phyloP scores from a whole-genome alignment of 176 grass and related monocot genomes.

The Melocanna baccifera region DNA sequence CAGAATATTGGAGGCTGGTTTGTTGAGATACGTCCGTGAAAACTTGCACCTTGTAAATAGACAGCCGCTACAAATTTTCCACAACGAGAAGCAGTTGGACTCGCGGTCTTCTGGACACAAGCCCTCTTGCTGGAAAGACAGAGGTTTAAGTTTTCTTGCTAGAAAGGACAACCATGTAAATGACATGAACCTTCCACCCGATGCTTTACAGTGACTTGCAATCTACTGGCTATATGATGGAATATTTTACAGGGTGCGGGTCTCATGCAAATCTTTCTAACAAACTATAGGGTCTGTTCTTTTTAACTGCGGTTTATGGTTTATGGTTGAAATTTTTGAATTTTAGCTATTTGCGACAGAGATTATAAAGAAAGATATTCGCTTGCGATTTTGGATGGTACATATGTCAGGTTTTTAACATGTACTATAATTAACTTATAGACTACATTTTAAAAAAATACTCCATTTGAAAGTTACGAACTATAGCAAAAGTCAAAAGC shows the following conservation, averaged over 20 bases:
- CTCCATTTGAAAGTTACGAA: too few species aligned
- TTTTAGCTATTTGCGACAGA: too few species aligned
- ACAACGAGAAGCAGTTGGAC: neutral
- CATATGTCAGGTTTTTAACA: too few species aligned
- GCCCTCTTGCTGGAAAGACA: neutral
- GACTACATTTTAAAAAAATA: too few species aligned
- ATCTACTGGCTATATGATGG: constrained; percentile 6
- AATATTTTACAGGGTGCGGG: constrained; percentile 8
- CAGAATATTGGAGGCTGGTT: constrained; percentile 19
- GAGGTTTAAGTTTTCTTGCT: neutral
- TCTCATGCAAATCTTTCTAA: neutral
- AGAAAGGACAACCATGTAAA: constrained; percentile 10
- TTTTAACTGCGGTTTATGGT: too few species aligned
- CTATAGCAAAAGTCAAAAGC: too few species aligned
- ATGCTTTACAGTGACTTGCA: constrained; percentile 11
- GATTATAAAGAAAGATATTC: too few species aligned
- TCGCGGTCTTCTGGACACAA: neutral
- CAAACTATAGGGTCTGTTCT: too few species aligned
- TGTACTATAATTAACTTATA: too few species aligned
- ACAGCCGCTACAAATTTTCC: constrained; percentile 5
- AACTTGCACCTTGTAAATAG: neutral
- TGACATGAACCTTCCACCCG: constrained; percentile 39
- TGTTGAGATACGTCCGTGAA: constrained; percentile 23
- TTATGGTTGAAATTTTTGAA: too few species aligned
- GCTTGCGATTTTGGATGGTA: too few species aligned